These are phyloP conservation scores for Gossypium gossypioides DNA, from an alignment of 441 rosid species.

Conservation along the genomic window DNA sequence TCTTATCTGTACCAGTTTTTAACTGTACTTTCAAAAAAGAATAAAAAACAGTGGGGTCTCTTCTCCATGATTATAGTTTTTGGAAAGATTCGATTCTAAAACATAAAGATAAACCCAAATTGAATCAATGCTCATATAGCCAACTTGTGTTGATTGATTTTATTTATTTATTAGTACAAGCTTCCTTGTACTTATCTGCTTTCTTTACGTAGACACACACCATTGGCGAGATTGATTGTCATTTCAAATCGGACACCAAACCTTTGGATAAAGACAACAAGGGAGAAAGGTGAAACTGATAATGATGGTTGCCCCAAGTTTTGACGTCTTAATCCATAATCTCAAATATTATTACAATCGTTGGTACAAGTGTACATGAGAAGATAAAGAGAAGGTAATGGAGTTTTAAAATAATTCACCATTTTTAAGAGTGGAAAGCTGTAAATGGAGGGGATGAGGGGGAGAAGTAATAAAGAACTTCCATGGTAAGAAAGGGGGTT, in stretches of 20 bases:
- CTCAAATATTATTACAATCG: background rate
- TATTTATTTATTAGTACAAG: background rate
- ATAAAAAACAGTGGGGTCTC: background rate
- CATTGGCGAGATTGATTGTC: background rate
- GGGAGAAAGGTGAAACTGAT: background rate
- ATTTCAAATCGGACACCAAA: background rate
- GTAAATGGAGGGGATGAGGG: too few species aligned
- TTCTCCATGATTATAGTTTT: background rate
- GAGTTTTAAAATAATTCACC: too few species aligned
- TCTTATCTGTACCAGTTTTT: background rate
- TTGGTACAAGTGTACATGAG: too few species aligned
- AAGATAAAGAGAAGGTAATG: too few species aligned
- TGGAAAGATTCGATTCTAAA: background rate
- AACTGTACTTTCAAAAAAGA: background rate
- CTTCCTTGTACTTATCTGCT: background rate
- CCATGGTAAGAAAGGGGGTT: too few species aligned
- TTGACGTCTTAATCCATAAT: too few species aligned
- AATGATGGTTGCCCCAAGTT: background rate
- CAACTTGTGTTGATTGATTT: background rate
- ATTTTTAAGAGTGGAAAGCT: too few species aligned
- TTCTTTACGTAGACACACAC: background rate
- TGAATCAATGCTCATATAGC: background rate
- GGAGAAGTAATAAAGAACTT: too few species aligned
- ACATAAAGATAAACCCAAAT: background rate
- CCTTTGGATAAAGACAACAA: background rate